Base-by-base conservation (phyloP, 495 filamentous ascomycete species). In the Talaromyces stipitatus region DNA sequence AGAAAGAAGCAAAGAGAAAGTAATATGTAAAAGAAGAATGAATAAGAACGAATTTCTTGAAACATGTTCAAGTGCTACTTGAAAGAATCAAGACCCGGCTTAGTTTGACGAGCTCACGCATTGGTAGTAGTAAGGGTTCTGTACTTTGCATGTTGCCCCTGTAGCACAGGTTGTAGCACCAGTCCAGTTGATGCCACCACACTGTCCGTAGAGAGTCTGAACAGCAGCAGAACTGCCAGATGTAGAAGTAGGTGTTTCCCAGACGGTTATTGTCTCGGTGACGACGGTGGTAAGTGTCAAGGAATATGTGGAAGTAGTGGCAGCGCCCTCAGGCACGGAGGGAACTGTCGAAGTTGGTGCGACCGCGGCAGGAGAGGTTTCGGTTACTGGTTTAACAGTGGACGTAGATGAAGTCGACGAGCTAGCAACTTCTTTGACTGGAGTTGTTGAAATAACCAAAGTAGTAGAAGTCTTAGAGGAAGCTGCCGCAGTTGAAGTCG, bases 61-160 rank as follows among this genome's bases (percentile, higher is more conserved):
- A 16, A 41, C n/a, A 41, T 2, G 36, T 18, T 16, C 36, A 41
- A 41, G 36, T 20, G 36, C 36, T 41, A 18, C 9, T 20, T 41
- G n/a, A n/a, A n/a, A n/a, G n/a, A n/a, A n/a, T n/a, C n/a, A n/a
- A n/a, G n/a, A n/a, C n/a, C 36, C 18, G 36, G 11, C 18, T 38
- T 41, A 41, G 4, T n/a, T n/a, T n/a, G 36, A 18, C 36, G 36
- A 41, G 36, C 36, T 41, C n/a, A 41, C 45, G 60, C 76, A 82
- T 71, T 83, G 76, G 22, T 63, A 69, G 58, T 82, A 83, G 59
- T 70, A 83, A 11, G 66, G 61, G 65, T 80, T 82, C 16, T 58
- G 57, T 8, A 62, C 65, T 3, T 69, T 74, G 69, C 80, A 82
- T n/a, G 65, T 69, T n/a, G 72, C 76, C 6, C 67, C 60, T 56